Evolutionary conservation across 2,329 filamentous ascomycete genomes (phyloP).

Genomic region (Chrysosporium queenslandicum): DNA sequence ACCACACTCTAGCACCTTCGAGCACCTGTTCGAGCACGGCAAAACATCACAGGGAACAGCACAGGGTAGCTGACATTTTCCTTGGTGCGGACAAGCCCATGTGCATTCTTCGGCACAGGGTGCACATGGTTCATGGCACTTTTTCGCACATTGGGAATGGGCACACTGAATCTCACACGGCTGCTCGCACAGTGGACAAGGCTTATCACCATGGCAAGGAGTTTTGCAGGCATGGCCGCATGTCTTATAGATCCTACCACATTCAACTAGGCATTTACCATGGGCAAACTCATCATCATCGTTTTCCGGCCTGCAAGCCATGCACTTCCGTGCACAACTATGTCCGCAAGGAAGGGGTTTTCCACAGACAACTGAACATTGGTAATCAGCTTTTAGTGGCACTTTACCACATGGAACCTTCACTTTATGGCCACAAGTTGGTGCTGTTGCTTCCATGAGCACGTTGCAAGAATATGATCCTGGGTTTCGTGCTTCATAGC

Average conservation of each 20-base stretch:
- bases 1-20: constrained; percentile 45
- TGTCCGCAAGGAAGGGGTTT: constrained; percentile 5
- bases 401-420: not conserved
- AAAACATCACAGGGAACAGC: constrained; percentile 58
- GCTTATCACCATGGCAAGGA: constrained; percentile 7
- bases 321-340: constrained; percentile 1
- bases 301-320: not conserved
- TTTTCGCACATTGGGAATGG: constrained; percentile 47
- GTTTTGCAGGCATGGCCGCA: constrained; percentile 10
- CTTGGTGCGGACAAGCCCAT: constrained; percentile 46
- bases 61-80: constrained; percentile 46
- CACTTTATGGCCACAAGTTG: constrained; percentile 5
- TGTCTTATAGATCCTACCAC: constrained; percentile 4
- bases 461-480: not conserved
- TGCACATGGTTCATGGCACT: constrained; percentile 51
- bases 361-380: not conserved
- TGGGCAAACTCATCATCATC: not conserved
- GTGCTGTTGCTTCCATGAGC: not conserved
- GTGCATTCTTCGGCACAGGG: constrained; percentile 52
- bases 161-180: constrained; percentile 48
- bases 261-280: not conserved
- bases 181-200: constrained; percentile 8
- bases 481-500: not conserved
- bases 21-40: constrained; percentile 54
- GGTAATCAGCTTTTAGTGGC: not conserved